phyloP scores from a whole-genome alignment of 192 early-diverging fungal genomes.

The Umbelopsis ramanniana region DNA sequence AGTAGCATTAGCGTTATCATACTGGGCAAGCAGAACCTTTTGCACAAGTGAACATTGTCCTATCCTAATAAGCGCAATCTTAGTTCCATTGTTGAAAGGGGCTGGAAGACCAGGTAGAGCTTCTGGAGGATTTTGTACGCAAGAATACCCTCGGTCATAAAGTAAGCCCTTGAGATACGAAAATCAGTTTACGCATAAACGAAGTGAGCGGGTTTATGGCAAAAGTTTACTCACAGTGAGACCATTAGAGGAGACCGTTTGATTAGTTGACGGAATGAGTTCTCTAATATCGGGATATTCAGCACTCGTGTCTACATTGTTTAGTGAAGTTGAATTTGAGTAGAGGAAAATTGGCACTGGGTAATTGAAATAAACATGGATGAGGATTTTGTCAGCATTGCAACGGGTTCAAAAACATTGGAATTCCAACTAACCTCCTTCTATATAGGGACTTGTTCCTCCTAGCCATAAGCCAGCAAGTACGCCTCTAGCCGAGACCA shows the following conservation, averaged over 20 bases:
- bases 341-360: not conserved
- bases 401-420: not conserved
- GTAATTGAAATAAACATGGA: not conserved
- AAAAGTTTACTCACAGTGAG: not conserved
- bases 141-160: slow-evolving; percentile 34
- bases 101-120: slow-evolving; percentile 14
- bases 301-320: not conserved
- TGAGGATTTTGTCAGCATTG: not conserved
- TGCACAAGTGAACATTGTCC: slow-evolving; percentile 42
- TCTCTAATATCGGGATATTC: not conserved
- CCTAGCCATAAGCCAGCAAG: not conserved
- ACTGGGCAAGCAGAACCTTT: slow-evolving; percentile 42
- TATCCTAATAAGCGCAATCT: slow-evolving; percentile 36
- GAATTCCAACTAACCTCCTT: not conserved
- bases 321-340: not conserved
- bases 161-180: slow-evolving; percentile 26
- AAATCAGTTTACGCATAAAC: not conserved
- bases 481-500: not conserved
- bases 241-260: not conserved
- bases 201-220: not conserved
- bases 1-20: slow-evolving; percentile 35
- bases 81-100: not conserved
- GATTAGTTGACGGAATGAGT: not conserved
- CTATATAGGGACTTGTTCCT: slow-evolving; percentile 1
- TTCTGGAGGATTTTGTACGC: slow-evolving; percentile 11